Evolutionary conservation across 2,329 filamentous ascomycete genomes (phyloP).

Genomic region (Sclerotiophoma versabilis): DNA sequence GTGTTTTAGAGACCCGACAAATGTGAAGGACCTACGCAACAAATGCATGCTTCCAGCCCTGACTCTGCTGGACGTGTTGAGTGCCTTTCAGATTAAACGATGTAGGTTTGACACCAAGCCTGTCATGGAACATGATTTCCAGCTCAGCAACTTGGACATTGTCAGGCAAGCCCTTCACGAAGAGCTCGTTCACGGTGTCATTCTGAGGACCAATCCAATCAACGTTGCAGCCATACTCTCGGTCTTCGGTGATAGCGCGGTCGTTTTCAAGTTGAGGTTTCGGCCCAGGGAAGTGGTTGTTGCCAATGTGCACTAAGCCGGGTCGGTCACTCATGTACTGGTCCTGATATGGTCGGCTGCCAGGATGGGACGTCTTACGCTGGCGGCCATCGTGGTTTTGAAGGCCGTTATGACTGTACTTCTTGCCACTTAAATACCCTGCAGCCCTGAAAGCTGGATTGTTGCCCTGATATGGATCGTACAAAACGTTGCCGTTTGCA

Average conservation of each 20-base stretch:
- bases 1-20: neutral
- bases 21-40: conserved; percentile 20
- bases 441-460: conserved; percentile 30
- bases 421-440: conserved; percentile 22
- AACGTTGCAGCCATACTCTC: conserved; percentile 31
- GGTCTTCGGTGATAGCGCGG: conserved; percentile 26
- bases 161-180: conserved; percentile 32
- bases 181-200: conserved; percentile 35
- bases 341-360: conserved; percentile 18
- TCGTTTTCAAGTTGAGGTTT: conserved; percentile 21
- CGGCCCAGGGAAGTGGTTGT: conserved; percentile 14
- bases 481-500: conserved; percentile 21
- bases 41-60: conserved; percentile 24
- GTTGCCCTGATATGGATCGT: conserved; percentile 38
- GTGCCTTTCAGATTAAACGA: neutral
- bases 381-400: conserved; percentile 20
- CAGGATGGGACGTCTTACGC: conserved; percentile 31
- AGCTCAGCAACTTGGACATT: conserved; percentile 24
- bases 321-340: conserved; percentile 18
- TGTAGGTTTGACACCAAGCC: conserved; percentile 16
- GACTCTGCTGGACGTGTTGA: conserved; percentile 4
- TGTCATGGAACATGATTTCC: conserved; percentile 25
- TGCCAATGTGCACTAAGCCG: conserved; percentile 4
- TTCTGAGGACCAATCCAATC: conserved; percentile 43
- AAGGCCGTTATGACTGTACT: conserved; percentile 19